A percentile compares a stretch with the other conserved stretches of the same genome.
These are phyloP conservation scores for Metarhizium guizhouense DNA, from an alignment of 2,329 filamentous ascomycete species.

Conservation along the genomic window DNA sequence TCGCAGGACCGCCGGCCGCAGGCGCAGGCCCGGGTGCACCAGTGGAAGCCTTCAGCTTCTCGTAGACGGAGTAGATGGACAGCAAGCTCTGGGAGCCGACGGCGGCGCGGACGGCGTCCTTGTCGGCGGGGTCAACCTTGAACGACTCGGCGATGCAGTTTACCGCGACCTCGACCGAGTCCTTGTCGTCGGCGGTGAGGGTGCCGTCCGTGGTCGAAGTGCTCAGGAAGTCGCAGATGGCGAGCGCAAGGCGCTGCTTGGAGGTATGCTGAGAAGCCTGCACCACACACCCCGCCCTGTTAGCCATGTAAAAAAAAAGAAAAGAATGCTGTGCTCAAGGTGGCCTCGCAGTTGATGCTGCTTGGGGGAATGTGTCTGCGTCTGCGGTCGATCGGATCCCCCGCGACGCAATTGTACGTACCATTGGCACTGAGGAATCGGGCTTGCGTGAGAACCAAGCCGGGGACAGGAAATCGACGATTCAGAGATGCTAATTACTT, in stretches of 20 bases:
- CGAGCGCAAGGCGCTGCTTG: slow-evolving; percentile 85
- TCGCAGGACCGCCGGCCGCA: slow-evolving; percentile 18
- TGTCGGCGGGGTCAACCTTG: slow-evolving; percentile 80
- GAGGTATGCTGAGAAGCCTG: slow-evolving; percentile 33
- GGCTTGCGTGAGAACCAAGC: background rate
- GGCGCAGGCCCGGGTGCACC: slow-evolving; percentile 29
- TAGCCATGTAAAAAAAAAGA: background rate
- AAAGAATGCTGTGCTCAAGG: too few species aligned
- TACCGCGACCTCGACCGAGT: slow-evolving; percentile 87
- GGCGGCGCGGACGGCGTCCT: slow-evolving; percentile 63
- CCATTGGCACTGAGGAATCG: background rate
- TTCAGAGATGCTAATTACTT: background rate
- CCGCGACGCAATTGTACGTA: background rate
- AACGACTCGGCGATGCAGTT: slow-evolving; percentile 94
- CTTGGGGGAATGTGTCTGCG: too few species aligned
- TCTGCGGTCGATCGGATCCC: background rate
- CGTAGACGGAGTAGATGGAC: slow-evolving; percentile 90
- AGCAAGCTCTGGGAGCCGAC: slow-evolving; percentile 80
- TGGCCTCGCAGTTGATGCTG: too few species aligned
- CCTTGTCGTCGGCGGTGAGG: slow-evolving; percentile 76
- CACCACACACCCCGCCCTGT: background rate
- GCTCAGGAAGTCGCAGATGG: slow-evolving; percentile 91
- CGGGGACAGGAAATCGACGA: background rate
- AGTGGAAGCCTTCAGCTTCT: slow-evolving; percentile 68
- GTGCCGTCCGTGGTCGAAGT: slow-evolving; percentile 82